Percentiles rank a stretch among this genome's conserved stretches.
Evolutionary conservation across 1,284 basidiomycete genomes (phyloP).

Genomic region (Ustilago vetiveriae): DNA sequence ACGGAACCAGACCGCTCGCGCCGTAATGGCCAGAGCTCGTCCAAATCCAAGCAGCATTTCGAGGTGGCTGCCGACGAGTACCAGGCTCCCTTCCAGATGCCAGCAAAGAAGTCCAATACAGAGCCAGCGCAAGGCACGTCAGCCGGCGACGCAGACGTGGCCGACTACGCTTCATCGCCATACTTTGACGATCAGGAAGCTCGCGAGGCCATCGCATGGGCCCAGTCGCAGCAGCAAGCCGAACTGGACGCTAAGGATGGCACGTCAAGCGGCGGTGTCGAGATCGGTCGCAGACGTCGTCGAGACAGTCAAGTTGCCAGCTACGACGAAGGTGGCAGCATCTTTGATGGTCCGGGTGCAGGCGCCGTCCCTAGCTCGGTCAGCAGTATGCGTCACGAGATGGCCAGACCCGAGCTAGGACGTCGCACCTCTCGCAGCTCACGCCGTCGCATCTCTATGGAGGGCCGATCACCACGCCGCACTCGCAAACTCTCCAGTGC

Average conservation of each 20-base stretch:
- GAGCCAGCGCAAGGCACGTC: background rate
- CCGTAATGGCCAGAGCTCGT: conserved; percentile 17
- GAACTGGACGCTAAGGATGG: conserved; percentile 24
- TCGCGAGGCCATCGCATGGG: conserved; percentile 58
- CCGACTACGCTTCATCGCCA: conserved; percentile 50
- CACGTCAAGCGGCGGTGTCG: conserved; percentile 8
- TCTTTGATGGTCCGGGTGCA: conserved; percentile 65
- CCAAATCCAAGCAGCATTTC: conserved; percentile 38
- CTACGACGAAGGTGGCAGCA: conserved; percentile 61
- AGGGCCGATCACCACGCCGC: conserved; percentile 47
- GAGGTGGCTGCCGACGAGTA: conserved; percentile 60
- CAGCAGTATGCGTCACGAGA: conserved; percentile 52
- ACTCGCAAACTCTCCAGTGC: conserved; percentile 38
- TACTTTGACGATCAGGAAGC: conserved; percentile 64
- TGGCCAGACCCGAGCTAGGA: conserved; percentile 52
- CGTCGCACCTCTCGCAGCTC: conserved; percentile 51
- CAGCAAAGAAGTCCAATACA: conserved; percentile 15
- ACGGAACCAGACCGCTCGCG: conserved; percentile 25
- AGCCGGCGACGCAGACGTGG: conserved; percentile 2
- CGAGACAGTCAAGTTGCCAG: conserved; percentile 64
- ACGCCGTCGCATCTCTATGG: conserved; percentile 56
- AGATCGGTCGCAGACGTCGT: conserved; percentile 38
- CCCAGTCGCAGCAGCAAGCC: conserved; percentile 25
- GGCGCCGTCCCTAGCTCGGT: conserved; percentile 64
- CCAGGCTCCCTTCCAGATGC: conserved; percentile 60